phyloP scores from a whole-genome alignment of 169 alveolate species.

The Amoebophrya sp. region DNA sequence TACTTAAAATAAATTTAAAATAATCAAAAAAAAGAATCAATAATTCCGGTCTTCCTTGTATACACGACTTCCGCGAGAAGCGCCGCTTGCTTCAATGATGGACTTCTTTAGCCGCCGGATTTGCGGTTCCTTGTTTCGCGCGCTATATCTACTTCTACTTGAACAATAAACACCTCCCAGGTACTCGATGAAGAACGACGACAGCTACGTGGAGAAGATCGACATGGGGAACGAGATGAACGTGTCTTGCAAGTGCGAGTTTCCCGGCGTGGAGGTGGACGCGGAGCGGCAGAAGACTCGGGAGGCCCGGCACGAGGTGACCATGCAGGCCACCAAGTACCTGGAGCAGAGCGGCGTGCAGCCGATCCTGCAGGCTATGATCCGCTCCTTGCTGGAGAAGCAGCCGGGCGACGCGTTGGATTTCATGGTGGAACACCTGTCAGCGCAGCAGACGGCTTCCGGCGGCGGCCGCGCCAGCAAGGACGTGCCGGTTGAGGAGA shows the following conservation, averaged over 20 bases:
- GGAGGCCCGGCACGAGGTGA: slow-evolving; percentile 4
- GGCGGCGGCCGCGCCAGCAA: neutral
- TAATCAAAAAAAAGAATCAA: too few species aligned
- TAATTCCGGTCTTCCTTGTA: too few species aligned
- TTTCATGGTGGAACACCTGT: neutral
- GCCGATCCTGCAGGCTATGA: neutral
- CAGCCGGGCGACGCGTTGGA: neutral
- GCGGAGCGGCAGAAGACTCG: neutral
- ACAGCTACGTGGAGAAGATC: neutral
- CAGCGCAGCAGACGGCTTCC: neutral
- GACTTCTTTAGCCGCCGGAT: neutral
- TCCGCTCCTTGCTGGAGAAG: neutral
- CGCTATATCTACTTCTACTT: neutral
- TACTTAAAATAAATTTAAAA: neutral
- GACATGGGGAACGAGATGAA: neutral
- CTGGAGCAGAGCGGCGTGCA: neutral
- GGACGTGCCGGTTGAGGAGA: neutral
- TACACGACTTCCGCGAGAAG: too few species aligned
- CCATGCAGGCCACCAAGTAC: neutral
- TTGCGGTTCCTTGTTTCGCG: neutral
- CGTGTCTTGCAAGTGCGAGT: neutral
- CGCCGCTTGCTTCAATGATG: neutral
- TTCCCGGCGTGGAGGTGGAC: neutral
- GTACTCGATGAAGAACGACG: neutral
- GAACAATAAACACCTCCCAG: neutral